Base-by-base conservation (phyloP, 2,329 filamentous ascomycete species). In the Uncinocarpus reesii region DNA sequence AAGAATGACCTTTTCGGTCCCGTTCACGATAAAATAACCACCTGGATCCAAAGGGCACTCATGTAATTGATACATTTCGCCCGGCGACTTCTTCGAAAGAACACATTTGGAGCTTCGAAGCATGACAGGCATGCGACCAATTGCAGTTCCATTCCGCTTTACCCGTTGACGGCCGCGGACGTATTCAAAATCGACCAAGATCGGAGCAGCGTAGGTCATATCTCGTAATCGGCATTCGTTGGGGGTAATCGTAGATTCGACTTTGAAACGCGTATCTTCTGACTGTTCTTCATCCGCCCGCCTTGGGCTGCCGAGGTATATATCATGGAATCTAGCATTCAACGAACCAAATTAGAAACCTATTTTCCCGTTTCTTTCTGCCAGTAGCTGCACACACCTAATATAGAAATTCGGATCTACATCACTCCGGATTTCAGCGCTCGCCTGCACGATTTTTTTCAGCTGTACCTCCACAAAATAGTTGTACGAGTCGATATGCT, bases 401-500 rank as follows among this genome's bases (percentile, higher is more conserved):
- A 96, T 81, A 73, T 85, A 94, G 64, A 96, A 96, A 56, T 84
- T 84, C 55, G 84, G 85, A 61, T 96, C 88, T 38, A 92, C 85
- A 72, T 96, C 90, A 66, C 89, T 95, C 56, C 84, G 80, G 54
- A 98, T 85, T 34, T 81, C 83, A 42, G 84, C 81, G 64, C 95
- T 96, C 44, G 90, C 86, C 63, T 86, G 82, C 56, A 98, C 84
- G 58, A 98, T 98, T 60, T 95, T 89, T 70, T 95, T 95, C 65
- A 98, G 81, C 63, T 96, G 89, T 49, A 93, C 84, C 58, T 98
- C 87, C 56, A 95, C 84, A 59, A 98, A 96, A 70, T 92, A 95
- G 70, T 98, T 95, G 75, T 93, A 98, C 20, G 92, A 96, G 71
- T 98, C 93, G 62, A 95, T 90, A 66, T 95, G 89, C 73, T 96